A percentile compares a stretch with the other conserved stretches of the same genome.
phyloP scores from a whole-genome alignment of 306 rosid species.

The Purshia tridentata region DNA sequence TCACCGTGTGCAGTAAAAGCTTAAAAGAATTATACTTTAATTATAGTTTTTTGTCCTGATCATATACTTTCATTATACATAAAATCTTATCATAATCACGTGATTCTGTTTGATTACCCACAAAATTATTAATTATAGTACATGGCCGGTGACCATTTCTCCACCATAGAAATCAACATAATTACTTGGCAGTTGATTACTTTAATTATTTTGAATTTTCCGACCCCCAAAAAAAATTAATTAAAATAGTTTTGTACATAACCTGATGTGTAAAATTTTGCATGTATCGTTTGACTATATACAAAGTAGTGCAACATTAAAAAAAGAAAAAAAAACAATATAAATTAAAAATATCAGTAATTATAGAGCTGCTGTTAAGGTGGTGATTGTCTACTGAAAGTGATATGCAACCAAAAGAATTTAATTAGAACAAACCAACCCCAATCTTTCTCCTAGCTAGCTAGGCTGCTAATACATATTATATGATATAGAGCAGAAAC shows the following conservation, averaged over 20 bases:
- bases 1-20: too few relatives aligned
- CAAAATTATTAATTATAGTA: conserved; percentile 19
- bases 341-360: conserved; percentile 14
- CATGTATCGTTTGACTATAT: too few relatives aligned
- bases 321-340: conserved; percentile 1
- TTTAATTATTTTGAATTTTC: neutral
- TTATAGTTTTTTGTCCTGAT: neutral
- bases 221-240: too few relatives aligned
- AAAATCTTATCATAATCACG: conserved; percentile 2
- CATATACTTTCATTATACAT: conserved; percentile 11
- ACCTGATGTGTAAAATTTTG: too few relatives aligned
- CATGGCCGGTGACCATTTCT: neutral
- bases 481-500: conserved; percentile 30
- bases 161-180: conserved; percentile 23
- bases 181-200: neutral
- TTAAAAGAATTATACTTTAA: too few relatives aligned
- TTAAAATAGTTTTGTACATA: too few relatives aligned
- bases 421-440: conserved; percentile 4
- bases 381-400: conserved; percentile 40
- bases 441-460: conserved; percentile 24
- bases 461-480: neutral
- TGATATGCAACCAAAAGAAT: too few relatives aligned
- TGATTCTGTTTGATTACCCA: conserved; percentile 11
- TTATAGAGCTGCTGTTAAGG: conserved; percentile 31
- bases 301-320: too few relatives aligned